These are phyloP conservation scores for Xanthoparmelia taractica DNA, from an alignment of 495 filamentous ascomycete genomes.

Conservation along the genomic window DNA sequence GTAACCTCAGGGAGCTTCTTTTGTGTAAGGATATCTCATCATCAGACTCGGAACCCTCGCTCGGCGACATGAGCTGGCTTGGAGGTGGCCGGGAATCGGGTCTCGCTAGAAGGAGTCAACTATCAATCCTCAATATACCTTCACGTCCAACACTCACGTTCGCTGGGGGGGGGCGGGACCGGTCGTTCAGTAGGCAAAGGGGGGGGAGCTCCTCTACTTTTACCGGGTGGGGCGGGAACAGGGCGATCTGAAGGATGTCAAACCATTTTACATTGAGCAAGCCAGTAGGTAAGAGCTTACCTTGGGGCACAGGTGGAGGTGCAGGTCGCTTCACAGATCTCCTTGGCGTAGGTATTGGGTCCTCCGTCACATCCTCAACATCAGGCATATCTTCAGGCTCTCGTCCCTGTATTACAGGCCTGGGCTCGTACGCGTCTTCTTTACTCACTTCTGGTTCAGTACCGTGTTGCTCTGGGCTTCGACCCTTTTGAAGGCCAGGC, in stretches of 20 bases:
- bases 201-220: slow-evolving; percentile 36
- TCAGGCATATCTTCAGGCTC: slow-evolving; percentile 50
- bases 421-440: slow-evolving; percentile 37
- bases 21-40: slow-evolving; percentile 78
- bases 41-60: slow-evolving; percentile 80
- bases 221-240: slow-evolving; percentile 42
- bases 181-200: slow-evolving; percentile 57
- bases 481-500: slow-evolving; percentile 56
- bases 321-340: slow-evolving; percentile 39
- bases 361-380: slow-evolving; percentile 53
- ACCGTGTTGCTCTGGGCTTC: slow-evolving; percentile 37
- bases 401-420: slow-evolving; percentile 37
- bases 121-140: slow-evolving; percentile 26
- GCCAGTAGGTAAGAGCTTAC: slow-evolving; percentile 33
- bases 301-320: slow-evolving; percentile 45
- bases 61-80: slow-evolving; percentile 51
- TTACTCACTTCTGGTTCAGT: slow-evolving; percentile 36
- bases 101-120: slow-evolving; percentile 44
- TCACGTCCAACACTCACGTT: slow-evolving; percentile 47
- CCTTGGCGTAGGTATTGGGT: slow-evolving; percentile 36
- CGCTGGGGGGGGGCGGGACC: slow-evolving; percentile 59
- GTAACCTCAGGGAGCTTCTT: slow-evolving; percentile 38
- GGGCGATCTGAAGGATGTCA: slow-evolving; percentile 37
- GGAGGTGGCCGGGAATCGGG: slow-evolving; percentile 46
- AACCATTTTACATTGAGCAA: neutral